Conservation (phyloP, 2,329 filamentous ascomycete genomes). For the Calcarisporium arbuscula region DNA sequence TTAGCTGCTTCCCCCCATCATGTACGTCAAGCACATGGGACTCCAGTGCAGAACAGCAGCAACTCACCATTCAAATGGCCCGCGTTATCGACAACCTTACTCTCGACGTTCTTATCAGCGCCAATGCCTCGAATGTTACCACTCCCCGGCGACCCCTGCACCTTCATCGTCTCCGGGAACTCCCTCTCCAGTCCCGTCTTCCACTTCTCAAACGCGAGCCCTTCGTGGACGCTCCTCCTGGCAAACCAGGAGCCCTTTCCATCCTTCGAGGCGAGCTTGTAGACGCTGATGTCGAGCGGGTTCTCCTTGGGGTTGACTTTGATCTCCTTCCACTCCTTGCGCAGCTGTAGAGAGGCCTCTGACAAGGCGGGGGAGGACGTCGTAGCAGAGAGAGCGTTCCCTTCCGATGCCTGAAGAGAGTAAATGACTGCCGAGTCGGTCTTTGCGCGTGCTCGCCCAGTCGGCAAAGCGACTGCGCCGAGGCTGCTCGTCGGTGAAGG, state of each 20-base stretch:
- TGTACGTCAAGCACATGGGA: neutral
- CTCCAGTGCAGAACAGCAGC: neutral
- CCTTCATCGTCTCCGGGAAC: slow-evolving; percentile 70
- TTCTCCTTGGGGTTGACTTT: slow-evolving; percentile 69
- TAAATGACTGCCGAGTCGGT: slow-evolving; percentile 47
- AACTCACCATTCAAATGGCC: slow-evolving; percentile 56
- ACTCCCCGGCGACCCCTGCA: slow-evolving; percentile 62
- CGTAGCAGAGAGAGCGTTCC: slow-evolving; percentile 46
- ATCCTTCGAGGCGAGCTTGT: slow-evolving; percentile 73
- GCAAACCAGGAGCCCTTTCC: slow-evolving; percentile 87
- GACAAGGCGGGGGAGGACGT: slow-evolving; percentile 34
- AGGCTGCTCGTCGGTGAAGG: slow-evolving; percentile 42
- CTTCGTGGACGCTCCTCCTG: slow-evolving; percentile 73
- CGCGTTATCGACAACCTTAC: slow-evolving; percentile 47
- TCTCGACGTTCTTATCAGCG: slow-evolving; percentile 68
- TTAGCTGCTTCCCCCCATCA: neutral
- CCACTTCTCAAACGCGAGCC: slow-evolving; percentile 71
- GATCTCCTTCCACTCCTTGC: slow-evolving; percentile 81
- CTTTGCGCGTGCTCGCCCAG: slow-evolving; percentile 45
- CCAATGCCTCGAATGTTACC: slow-evolving; percentile 80
- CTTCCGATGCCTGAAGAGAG: too few species aligned
- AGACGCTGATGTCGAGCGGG: slow-evolving; percentile 68
- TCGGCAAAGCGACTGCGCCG: slow-evolving; percentile 31
- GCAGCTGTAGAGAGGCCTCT: slow-evolving; percentile 51
- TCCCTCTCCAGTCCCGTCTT: slow-evolving; percentile 70